phyloP scores from a whole-genome alignment of 371 early-diverging fungal species.

The Rhizomucor miehei region DNA sequence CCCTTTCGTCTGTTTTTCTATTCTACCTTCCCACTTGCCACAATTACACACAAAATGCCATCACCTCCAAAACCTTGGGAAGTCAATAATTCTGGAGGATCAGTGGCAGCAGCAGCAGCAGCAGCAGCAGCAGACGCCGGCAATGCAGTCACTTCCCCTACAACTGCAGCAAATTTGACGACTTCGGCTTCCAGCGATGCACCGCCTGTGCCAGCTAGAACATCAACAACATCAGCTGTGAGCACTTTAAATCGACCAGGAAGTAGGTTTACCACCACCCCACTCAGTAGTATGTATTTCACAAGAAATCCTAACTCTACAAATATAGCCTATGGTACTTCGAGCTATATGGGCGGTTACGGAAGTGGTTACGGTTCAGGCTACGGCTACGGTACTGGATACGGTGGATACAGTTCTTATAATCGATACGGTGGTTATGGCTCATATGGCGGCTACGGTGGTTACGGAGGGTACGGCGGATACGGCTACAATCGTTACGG shows the following conservation, averaged over 20 bases:
- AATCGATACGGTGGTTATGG: constrained; percentile 41
- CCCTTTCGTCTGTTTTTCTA: too few species aligned
- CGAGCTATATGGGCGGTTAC: constrained; percentile 21
- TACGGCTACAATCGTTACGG: constrained; percentile 41
- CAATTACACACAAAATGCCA: constrained; percentile 7
- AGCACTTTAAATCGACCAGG: not conserved
- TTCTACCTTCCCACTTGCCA: not conserved
- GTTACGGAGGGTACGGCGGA: constrained; percentile 39
- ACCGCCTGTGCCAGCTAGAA: constrained; percentile 34
- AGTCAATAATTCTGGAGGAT: constrained; percentile 11
- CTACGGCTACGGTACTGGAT: constrained; percentile 36
- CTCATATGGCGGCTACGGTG: constrained; percentile 47
- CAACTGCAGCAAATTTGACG: constrained; percentile 11
- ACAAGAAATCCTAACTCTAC: constrained; percentile 6
- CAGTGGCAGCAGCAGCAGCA: constrained; percentile 25
- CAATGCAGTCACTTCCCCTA: constrained; percentile 9
- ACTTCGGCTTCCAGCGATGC: constrained; percentile 6
- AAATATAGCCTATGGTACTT: constrained; percentile 18
- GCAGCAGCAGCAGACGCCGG: constrained; percentile 20
- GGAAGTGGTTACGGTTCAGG: constrained; percentile 25
- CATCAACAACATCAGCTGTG: constrained; percentile 18
- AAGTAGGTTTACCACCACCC: constrained; percentile 15
- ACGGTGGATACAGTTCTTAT: constrained; percentile 31
- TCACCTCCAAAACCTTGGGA: constrained; percentile 22
- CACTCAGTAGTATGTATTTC: constrained; percentile 4